Evolutionary conservation across 2,329 filamentous ascomycete species (phyloP).

Genomic region (Alternaria alternata): DNA sequence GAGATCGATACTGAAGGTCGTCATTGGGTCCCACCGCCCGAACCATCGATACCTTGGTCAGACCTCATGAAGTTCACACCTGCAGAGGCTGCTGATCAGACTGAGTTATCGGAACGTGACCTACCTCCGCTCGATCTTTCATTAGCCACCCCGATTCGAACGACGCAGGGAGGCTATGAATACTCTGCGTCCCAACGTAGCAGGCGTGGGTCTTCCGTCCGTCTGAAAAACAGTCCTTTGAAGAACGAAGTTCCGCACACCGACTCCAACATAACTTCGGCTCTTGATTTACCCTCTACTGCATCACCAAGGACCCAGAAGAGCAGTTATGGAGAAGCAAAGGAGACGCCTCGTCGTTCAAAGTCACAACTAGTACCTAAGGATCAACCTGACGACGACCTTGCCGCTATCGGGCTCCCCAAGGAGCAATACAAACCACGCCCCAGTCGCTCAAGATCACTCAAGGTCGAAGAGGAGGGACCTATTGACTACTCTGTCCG

Average conservation of each 20-base stretch:
- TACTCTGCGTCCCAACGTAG: slow-evolving; percentile 13
- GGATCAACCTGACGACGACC: slow-evolving; percentile 36
- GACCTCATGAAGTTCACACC: slow-evolving; percentile 41
- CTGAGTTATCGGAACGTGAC: slow-evolving; percentile 17
- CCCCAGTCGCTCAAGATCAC: slow-evolving; percentile 49
- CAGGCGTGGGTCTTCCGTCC: slow-evolving; percentile 11
- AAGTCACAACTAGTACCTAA: slow-evolving; percentile 10
- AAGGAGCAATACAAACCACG: slow-evolving; percentile 48
- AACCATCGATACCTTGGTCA: slow-evolving; percentile 50
- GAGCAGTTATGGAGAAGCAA: not conserved
- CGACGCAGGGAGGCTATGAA: not conserved
- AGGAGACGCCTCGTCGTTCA: slow-evolving; percentile 4
- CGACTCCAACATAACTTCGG: not conserved
- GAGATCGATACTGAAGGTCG: slow-evolving; percentile 20
- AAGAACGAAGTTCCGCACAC: slow-evolving; percentile 3
- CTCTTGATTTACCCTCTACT: not conserved
- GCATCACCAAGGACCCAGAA: slow-evolving; percentile 1
- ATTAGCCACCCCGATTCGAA: not conserved
- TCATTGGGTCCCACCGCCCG: slow-evolving; percentile 29
- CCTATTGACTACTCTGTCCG: slow-evolving; percentile 41
- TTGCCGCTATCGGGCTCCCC: slow-evolving; percentile 32
- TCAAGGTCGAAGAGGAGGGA: slow-evolving; percentile 28
- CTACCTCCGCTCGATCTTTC: slow-evolving; percentile 1
- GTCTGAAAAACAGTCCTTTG: slow-evolving; percentile 11
- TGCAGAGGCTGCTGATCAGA: slow-evolving; percentile 18